Evolutionary conservation across 352 stramenopile genomes (phyloP), one percentile per base, ranked within the genome.

Genomic region (Aphanomyces cochlioides): DNA sequence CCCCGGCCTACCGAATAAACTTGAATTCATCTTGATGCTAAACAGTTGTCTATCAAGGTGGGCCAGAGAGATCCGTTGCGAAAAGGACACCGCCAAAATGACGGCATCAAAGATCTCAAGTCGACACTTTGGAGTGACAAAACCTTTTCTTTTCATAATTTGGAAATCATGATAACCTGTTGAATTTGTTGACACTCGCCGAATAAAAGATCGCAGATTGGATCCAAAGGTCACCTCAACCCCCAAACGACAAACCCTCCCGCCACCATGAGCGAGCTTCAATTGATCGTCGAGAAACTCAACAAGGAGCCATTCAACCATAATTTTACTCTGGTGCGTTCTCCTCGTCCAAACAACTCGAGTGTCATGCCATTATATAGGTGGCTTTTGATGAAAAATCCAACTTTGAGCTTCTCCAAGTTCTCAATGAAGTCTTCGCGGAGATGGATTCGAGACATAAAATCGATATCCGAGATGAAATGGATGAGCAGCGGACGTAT

Each of bases 341-440:
- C 36, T 64, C 17, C 38, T 36, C 34, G 19, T 21, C 21, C 71
- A 6, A 17, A 34, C 15, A 47, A 61, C 17, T 56, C 12, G 56
- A 28, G 28, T 28, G 28, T 28, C 28, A 28, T 28, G 28, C 28
- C 28, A n/a, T n/a, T 28, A 50, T 2, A 19, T 73, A 88, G 78
- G 81, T 93, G 40, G 91, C 93, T 47, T 98, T 98, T 67, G 95
- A 98, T 65, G 92, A 98, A 77, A 97, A 98, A 72, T 88, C 83
- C 67, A 91, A 89, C 72, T 92, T 95, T 50, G 93, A 98, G 71
- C 77, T 98, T 56, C 82, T 98, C 8, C 90, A 98, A 78, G 85
- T 97, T 50, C 82, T 98, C 7, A 96, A 97, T 73, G 89, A 98
- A 70, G 90, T 98, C 13, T 90, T 98, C 72, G 79, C 79, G 17